Base-by-base conservation (phyloP, 2,329 filamentous ascomycete species). In the Trichoderma sp. region DNA sequence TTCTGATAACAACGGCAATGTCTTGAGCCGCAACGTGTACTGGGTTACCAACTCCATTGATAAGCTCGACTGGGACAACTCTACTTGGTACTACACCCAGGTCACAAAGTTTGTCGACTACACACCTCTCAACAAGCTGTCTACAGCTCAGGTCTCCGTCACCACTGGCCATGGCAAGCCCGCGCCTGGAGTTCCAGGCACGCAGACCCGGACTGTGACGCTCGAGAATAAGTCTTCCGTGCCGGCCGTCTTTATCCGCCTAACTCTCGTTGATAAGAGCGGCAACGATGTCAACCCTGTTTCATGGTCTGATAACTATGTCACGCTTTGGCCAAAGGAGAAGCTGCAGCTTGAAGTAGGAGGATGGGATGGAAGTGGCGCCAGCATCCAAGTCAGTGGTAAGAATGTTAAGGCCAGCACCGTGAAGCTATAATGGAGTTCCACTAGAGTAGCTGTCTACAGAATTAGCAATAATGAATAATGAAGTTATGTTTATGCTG, bases 231-330 rank as follows among this genome's bases (percentile, higher is more conserved):
- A 77, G 52, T 83, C 84, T 0, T 66, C 77, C 0, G 75, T 84
- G 0, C 88, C 88, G 0, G 88, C 87, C 0, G 84, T 90, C 56
- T 90, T 90, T 70, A 72, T 90, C 10, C 79, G 83, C 2, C 66
- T 90, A 34, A 82, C 82, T 56, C 74, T 88, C 1, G 79, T 87
- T 0, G 81, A 87, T 70, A 70, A 66, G 2, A 69, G 75, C 0
- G 81, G 81, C 0, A 71, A 77, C 0, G 85, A 87, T 61, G 79
- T 88, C 0, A 71, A 82, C 5, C 85, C 87, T 0, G 81, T 87
- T 0, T 78, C 79, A 24, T 90, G 88, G 87, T 84, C 83, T 0
- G 87, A 90, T 70, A 90, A 90, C 70, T 90, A 90, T 70, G 78
- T 90, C 14, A 89, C 87, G 1, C 76, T 90, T 11, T 89, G 84